phyloP scores from a whole-genome alignment of 352 stramenopile genomes.

The Globisporangium radiosum region DNA sequence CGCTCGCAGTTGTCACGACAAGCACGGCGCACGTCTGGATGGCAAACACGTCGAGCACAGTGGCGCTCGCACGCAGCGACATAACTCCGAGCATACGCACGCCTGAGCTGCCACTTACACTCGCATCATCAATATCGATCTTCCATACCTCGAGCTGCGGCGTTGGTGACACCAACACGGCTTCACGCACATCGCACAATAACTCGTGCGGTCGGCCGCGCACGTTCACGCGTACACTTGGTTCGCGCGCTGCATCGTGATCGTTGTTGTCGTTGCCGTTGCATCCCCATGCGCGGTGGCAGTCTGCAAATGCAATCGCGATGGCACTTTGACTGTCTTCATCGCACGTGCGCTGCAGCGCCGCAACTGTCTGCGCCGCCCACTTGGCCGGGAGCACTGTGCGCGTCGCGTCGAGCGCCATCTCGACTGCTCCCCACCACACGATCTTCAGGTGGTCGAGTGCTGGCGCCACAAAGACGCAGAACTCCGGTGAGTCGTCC shows the following conservation, averaged over 20 bases:
- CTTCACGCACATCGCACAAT: conserved; percentile 7
- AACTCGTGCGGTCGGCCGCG: not conserved
- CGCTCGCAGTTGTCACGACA: conserved; percentile 1
- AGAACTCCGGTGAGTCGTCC: conserved; percentile 8
- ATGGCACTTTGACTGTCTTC: conserved; percentile 2
- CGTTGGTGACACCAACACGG: conserved; percentile 9
- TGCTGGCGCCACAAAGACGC: conserved; percentile 5
- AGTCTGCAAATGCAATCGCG: conserved; percentile 1
- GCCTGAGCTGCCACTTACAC: not conserved
- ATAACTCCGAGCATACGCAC: conserved; percentile 7
- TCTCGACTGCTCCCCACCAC: conserved; percentile 27
- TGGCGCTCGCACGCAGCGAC: not conserved
- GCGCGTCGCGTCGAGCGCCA: conserved; percentile 14
- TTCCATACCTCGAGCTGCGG: conserved; percentile 14
- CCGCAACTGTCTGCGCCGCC: not conserved
- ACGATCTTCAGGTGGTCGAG: conserved; percentile 16
- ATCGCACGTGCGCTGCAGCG: conserved; percentile 2
- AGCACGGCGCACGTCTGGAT: conserved; percentile 8
- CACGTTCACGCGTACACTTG: conserved; percentile 1
- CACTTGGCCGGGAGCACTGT: not conserved
- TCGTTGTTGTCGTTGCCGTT: too few species aligned
- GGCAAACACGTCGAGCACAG: conserved; percentile 7
- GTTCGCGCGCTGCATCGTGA: not conserved
- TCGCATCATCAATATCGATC: conserved; percentile 1
- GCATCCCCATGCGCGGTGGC: not conserved